Evolutionary conservation across 805 yeast species (phyloP).

Genomic region (Babjeviella inositovora): DNA sequence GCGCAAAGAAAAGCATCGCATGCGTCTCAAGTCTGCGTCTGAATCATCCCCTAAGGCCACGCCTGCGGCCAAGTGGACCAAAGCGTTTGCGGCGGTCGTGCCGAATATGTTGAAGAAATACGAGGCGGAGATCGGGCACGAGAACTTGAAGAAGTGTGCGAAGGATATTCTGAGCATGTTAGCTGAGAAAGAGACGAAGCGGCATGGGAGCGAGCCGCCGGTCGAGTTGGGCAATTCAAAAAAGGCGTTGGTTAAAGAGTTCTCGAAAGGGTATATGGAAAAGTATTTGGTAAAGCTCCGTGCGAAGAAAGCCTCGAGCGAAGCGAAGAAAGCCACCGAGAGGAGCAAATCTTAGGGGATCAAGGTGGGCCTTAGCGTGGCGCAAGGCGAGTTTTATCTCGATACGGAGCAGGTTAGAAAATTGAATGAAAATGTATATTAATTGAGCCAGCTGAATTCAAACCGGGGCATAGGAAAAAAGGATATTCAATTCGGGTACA

Average conservation of each 20-base stretch:
- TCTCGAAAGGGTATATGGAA: conserved; percentile 48
- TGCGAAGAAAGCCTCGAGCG: too few relatives aligned
- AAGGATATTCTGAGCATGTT: conserved; percentile 58
- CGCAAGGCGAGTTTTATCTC: too few relatives aligned
- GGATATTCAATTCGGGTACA: too few relatives aligned
- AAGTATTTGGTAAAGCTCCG: conserved; percentile 36
- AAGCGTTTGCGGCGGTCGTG: conserved; percentile 50
- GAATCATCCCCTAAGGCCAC: conserved; percentile 1
- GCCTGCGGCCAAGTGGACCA: conserved; percentile 30
- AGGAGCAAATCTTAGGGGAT: too few relatives aligned
- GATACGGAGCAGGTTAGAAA: too few relatives aligned
- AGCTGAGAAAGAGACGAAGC: conserved; percentile 49
- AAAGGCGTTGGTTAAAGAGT: conserved; percentile 50
- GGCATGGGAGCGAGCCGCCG: conserved; percentile 26
- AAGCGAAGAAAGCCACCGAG: too few relatives aligned
- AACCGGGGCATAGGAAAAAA: too few relatives aligned
- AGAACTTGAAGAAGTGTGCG: conserved; percentile 61
- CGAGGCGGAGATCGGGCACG: conserved; percentile 53
- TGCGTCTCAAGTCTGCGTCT: background rate
- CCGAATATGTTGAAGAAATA: conserved; percentile 67
- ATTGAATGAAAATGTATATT: too few relatives aligned
- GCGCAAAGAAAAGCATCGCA: conserved; percentile 1
- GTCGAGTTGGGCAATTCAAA: conserved; percentile 46
- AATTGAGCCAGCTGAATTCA: too few relatives aligned
- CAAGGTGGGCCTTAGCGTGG: too few relatives aligned